Conservation (phyloP, 257 asterid species). For the Verbena officinalis region DNA sequence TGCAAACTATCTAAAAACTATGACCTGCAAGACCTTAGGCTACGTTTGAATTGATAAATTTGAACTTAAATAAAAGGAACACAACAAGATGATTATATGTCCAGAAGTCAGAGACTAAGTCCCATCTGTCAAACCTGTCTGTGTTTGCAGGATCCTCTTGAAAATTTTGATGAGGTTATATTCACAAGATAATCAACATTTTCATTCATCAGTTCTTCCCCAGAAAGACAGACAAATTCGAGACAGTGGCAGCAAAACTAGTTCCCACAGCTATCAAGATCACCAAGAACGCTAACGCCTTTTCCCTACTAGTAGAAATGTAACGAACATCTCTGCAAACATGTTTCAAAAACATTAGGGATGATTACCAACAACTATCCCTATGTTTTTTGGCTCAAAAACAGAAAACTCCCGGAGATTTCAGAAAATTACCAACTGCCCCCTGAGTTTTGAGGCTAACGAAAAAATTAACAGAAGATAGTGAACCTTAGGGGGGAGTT, state of each 20-base stretch:
- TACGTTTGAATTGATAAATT: too few species aligned
- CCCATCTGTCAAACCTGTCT: neutral
- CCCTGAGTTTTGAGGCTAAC: too few species aligned
- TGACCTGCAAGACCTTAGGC: neutral
- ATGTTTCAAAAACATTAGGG: neutral
- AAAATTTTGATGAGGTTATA: neutral
- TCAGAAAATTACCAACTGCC: too few species aligned
- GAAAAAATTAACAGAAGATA: too few species aligned
- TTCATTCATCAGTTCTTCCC: slow-evolving; percentile 32
- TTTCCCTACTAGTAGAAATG: slow-evolving; percentile 62
- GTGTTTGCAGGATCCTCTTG: neutral
- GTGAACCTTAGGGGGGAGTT: too few species aligned
- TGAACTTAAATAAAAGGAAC: neutral
- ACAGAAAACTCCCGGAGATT: too few species aligned
- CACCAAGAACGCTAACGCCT: slow-evolving; percentile 68
- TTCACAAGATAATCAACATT: neutral
- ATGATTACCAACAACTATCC: too few species aligned
- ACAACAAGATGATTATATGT: neutral
- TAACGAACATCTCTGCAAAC: slow-evolving; percentile 70
- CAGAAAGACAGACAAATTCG: slow-evolving; percentile 50
- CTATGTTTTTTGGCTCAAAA: too few species aligned
- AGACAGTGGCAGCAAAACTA: slow-evolving; percentile 72
- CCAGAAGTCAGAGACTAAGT: neutral
- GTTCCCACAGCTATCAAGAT: slow-evolving; percentile 79
- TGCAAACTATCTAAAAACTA: neutral